A percentile compares a stretch with the other conserved stretches of the same genome.
phyloP scores from a whole-genome alignment of 225 moss, liverwort and hornwort genomes.

The Climacium dendroides region DNA sequence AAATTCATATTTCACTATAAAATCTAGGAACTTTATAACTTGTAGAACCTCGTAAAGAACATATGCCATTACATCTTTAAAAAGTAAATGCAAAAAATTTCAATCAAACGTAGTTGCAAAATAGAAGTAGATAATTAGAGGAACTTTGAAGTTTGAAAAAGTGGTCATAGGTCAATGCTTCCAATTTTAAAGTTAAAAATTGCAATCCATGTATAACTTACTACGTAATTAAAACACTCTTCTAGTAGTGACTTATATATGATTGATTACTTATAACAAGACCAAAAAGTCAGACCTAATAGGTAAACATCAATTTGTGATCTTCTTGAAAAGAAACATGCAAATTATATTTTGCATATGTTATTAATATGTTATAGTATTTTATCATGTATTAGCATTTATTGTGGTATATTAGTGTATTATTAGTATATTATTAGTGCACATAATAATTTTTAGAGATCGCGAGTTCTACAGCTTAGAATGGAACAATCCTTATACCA shows the following conservation, averaged over 20 bases:
- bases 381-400: neutral
- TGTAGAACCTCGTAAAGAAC: neutral
- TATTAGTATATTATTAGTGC: neutral
- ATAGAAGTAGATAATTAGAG: rapidly evolving
- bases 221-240: neutral
- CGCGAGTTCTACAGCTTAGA: neutral
- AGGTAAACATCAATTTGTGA: neutral
- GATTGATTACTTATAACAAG: neutral
- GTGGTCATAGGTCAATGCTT: neutral
- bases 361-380: neutral
- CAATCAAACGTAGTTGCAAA: neutral
- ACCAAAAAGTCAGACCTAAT: neutral
- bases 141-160: too few relatives aligned
- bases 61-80: neutral
- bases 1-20: neutral
- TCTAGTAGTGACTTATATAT: neutral
- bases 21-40: neutral
- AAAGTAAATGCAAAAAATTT: neutral
- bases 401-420: neutral
- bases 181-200: neutral
- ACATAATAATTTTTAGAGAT: neutral
- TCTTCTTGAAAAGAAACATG: neutral
- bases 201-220: neutral
- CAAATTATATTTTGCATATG: neutral
- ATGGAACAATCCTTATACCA: neutral